These are phyloP conservation scores for Vitis hybrid DNA, from an alignment of 177 flowering plant genomes.

Conservation along the genomic window DNA sequence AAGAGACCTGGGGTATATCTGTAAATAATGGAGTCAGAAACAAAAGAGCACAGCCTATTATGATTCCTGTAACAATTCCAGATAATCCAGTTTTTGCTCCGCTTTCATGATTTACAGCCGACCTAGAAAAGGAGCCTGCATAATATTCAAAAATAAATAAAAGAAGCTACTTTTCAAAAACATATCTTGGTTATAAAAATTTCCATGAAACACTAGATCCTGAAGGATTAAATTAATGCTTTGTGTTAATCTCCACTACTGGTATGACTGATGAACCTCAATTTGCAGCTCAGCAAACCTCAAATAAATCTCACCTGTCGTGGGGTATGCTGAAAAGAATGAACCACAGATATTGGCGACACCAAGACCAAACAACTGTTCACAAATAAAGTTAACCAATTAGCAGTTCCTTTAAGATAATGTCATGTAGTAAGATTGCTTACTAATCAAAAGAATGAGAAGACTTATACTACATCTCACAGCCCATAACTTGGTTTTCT, in stretches of 20 bases:
- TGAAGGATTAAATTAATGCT: no score
- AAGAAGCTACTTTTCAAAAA: conserved; percentile 7
- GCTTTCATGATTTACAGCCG: conserved; percentile 98
- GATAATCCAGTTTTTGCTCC: conserved; percentile 96
- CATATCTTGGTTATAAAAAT: background rate
- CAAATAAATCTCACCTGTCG: conserved; percentile 68
- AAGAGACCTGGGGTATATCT: conserved; percentile 89
- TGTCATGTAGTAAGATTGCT: no score
- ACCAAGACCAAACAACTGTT: conserved; percentile 96
- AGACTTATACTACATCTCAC: background rate
- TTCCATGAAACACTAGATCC: background rate
- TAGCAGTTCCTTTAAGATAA: background rate
- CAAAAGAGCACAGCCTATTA: conserved; percentile 83
- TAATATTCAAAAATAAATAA: conserved; percentile 9
- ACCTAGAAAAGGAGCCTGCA: conserved; percentile 98
- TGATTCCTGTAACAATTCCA: conserved; percentile 75
- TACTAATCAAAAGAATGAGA: background rate
- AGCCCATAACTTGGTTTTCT: background rate
- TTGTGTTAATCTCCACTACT: background rate
- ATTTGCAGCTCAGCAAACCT: conserved; percentile 6
- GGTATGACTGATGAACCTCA: background rate
- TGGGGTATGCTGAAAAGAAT: conserved; percentile 86
- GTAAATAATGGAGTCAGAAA: conserved; percentile 87
- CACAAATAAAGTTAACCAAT: conserved; percentile 1
- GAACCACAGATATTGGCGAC: conserved; percentile 91